Evolutionary conservation across 495 filamentous ascomycete genomes (phyloP), one percentile per base, ranked within the genome.

Genomic region (Aspergillus haitiensis): DNA sequence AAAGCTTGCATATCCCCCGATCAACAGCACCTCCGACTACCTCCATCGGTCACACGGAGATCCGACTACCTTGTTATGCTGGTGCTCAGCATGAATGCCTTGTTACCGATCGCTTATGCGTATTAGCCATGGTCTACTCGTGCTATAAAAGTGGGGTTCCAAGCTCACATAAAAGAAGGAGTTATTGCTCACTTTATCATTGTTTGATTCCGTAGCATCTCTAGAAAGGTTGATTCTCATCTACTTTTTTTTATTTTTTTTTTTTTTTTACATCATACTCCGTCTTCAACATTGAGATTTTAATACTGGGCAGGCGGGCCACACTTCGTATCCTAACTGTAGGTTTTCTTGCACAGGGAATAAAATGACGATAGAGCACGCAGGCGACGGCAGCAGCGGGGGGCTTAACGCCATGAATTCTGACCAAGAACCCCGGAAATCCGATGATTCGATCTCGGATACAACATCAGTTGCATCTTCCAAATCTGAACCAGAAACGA

Each of bases 381-480:
- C 44, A 5, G 44, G 16, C 16, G 15, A 35, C n/a, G 50, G 57
- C 21, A 39, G 47, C 21, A 27, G 21, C 3, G 21, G 21, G 21
- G 21, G 21, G 21, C 21, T 27, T 16, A 21, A 33, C 7, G 16
- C 21, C 7, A 58, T 13, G 56, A 37, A 42, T 39, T 59, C 37
- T 15, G 48, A 48, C 15, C 58, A 48, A 47, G 31, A 33, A 33
- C 31, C 45, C 10, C 50, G 51, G 11, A 10, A 21, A 15, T 37
- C 56, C 11, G 15, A 47, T 15, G 44, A 31, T n/a, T 58, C 47
- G 16, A 52, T 31, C 36, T 46, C 56, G 5, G 56, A 60, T 32
- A 48, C 40, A 8, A 16, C 40, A 13, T 54, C 50, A 3, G 13
- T 42, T 33, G 32, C 40, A 6, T 49, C 58, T 7, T 18, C 46